Conservation (phyloP, 2,329 filamentous ascomycete species). For the Chrysoporthe cubensis region DNA sequence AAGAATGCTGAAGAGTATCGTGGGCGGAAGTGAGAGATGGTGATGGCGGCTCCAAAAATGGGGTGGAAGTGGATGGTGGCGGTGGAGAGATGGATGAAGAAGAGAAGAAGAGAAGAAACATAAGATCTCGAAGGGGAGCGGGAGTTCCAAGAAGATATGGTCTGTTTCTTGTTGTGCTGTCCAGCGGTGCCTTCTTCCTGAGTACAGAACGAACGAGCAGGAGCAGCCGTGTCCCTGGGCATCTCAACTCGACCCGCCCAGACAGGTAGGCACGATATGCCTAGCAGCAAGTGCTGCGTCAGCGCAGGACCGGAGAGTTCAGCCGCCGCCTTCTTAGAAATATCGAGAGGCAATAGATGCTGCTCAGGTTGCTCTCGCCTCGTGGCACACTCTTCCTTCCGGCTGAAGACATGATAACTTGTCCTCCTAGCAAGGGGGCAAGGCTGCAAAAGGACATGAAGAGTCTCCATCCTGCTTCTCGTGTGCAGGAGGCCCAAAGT, state of each 20-base stretch:
- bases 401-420: background rate
- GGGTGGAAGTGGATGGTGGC: background rate
- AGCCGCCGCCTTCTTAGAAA: background rate
- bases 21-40: background rate
- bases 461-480: background rate
- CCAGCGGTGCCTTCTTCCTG: background rate
- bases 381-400: background rate
- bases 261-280: background rate
- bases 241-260: background rate
- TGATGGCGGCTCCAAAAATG: conserved; percentile 14
- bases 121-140: background rate
- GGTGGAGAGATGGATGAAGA: conserved; percentile 2
- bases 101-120: conserved; percentile 2
- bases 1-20: background rate
- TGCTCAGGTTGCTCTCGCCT: background rate
- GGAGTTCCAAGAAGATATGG: background rate
- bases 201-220: background rate
- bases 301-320: background rate
- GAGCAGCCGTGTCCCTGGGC: background rate
- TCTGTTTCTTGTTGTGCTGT: background rate
- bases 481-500: no score
- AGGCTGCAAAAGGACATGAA: background rate
- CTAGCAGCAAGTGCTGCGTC: background rate
- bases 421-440: no score
- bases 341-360: background rate